These are phyloP conservation scores for Mariannaea sp. DNA, from an alignment of 2,329 filamentous ascomycete species.

Conservation along the genomic window DNA sequence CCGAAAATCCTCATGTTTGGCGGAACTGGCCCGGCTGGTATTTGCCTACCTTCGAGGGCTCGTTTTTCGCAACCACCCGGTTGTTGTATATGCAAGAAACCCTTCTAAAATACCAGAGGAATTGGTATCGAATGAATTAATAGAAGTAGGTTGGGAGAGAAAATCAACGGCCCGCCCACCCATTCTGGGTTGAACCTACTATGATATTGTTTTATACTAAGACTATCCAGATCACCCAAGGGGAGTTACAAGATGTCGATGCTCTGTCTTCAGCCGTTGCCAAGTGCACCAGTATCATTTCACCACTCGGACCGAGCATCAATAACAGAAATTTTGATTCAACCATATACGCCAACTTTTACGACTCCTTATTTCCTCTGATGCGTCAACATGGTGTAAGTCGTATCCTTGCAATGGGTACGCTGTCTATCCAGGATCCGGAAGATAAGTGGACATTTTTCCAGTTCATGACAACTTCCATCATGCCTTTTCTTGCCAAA, in stretches of 20 bases:
- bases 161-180: no score
- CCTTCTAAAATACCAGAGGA: conserved; percentile 17
- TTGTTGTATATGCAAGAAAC: conserved; percentile 26
- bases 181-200: no score
- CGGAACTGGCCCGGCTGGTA: conserved; percentile 40
- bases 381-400: neutral
- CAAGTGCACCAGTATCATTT: neutral
- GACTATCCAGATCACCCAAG: conserved; percentile 1
- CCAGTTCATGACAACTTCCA: no score
- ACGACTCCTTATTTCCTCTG: neutral
- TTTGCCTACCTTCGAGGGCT: conserved; percentile 40
- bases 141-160: neutral
- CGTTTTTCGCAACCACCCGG: conserved; percentile 34
- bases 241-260: neutral
- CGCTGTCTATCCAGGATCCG: no score
- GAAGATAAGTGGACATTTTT: no score
- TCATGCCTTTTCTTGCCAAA: no score
- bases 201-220: no score
- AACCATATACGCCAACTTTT: neutral
- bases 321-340: neutral
- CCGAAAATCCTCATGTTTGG: conserved; percentile 38
- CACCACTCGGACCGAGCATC: neutral
- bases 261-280: conserved; percentile 1
- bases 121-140: neutral
- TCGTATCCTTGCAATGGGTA: neutral